Evolutionary conservation across 1,284 basidiomycete genomes (phyloP), one percentile per base, ranked within the genome.

Genomic region (Tremellales sp.): DNA sequence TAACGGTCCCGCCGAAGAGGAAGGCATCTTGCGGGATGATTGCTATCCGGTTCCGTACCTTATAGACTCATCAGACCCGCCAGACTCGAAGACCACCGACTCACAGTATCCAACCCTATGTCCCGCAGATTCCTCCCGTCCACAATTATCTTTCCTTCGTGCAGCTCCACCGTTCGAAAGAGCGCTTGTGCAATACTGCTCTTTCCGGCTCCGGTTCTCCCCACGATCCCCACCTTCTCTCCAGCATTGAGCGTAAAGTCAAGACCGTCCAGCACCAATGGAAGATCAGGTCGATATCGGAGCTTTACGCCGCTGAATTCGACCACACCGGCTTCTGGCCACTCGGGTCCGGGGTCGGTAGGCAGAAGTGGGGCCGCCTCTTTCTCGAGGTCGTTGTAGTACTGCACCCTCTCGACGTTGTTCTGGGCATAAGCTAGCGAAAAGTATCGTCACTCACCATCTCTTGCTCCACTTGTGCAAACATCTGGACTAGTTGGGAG

Each of bases 101-200:
- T 54, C 37, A 62, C 57, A 25, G 73, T 74, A 42, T 80, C 75
- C 12, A 86, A 70, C 0, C 81, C 81, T 10, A 88, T 71, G 16
- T 75, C 63, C 16, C 72, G 60, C 45, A 83, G 80, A 61, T 76
- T 64, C 26, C 65, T 27, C 3, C 68, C 83, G 61, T 90, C 87
- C 43, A 92, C 83, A 29, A 74, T 68, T 48, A 92, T 82, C 14
- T 58, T 66, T 0, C 87, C 86, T 0, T 71, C 68, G 25, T 32
- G 28, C 13, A 56, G 29, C 64, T 87, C 84, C 27, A 84, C 81
- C 44, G 82, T 80, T 22, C 85, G 81, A 70, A 90, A 82, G 6
- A 90, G 74, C 1, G 72, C 72, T 36, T 70, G 84, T 33, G 88
- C 71, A 12, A 90, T 70, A 4, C 83, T 56, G n/a, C 57, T 61